Evolutionary conservation across 2,329 filamentous ascomycete species (phyloP), one percentile per base, ranked within the genome.

Genomic region (Zasmidium angulare): DNA sequence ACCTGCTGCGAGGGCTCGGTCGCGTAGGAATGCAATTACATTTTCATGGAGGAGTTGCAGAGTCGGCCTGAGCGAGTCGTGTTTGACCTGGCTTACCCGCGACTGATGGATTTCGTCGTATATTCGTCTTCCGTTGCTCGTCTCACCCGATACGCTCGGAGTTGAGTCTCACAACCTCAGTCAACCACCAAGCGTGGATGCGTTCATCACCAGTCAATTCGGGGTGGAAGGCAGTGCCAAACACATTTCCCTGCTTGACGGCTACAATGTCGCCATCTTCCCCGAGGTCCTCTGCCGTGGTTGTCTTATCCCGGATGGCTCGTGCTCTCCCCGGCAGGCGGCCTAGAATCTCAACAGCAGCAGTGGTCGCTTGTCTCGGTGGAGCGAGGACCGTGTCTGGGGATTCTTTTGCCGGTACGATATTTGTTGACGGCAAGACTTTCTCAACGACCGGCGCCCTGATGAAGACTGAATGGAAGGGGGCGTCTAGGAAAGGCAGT

Each of bases 191-290:
- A 3, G 85, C 82, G 75, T 99, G 95, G 70, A 98, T 96, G 57
- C 95, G 84, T 58, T 87, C 80, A 77, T 99, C 95, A 7, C 86
- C 84, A 0, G 93, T 98, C 74, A 99, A 75, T 75, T 99, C 95
- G 0, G 95, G 95, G 69, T 98, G 95, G 72, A 98, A 99, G 70
- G 93, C 97, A 2, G 90, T 97, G 2, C 92, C 95, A 68, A 98
- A 89, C 0, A 96, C 89, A 75, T 97, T 97, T 0, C 89, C 91
- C 77, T 98, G 93, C 64, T 85, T 83, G 31, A 98, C 91, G 0
- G 93, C 93, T 53, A 98, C 87, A 53, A 98, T 93, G 66, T 96
- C 90, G 1, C 88, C 85, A 2, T 81, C 83, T 47, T 82, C 80
- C 19, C 75, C 76, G 17, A 76, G 74, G 4, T 78, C 74, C 23